Conservation (phyloP, 495 filamentous ascomycete species). For the Aspergillus diversus region DNA sequence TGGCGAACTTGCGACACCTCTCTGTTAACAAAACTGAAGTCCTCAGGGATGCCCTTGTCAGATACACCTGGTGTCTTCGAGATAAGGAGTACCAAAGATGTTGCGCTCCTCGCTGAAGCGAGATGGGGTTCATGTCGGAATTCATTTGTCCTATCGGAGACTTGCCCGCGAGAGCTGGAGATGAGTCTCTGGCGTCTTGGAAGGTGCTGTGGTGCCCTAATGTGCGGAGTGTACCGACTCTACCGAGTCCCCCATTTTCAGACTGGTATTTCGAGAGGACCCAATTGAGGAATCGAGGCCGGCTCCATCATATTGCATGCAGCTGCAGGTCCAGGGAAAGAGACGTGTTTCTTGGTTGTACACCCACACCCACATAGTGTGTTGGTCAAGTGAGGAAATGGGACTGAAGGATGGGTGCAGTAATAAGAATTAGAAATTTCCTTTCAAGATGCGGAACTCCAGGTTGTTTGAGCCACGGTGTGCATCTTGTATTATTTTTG, state of each 20-base stretch:
- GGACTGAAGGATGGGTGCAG: not conserved
- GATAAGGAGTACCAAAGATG: not conserved
- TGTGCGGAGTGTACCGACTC: not conserved
- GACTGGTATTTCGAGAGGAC: conserved; percentile 4
- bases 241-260: conserved; percentile 3
- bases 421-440: conserved; percentile 4
- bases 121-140: not conserved
- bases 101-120: not conserved
- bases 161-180: not conserved
- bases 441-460: conserved; percentile 1
- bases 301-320: conserved; percentile 21
- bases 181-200: not conserved
- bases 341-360: conserved; percentile 10
- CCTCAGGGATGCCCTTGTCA: not conserved
- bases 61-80: not conserved
- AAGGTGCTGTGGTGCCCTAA: not conserved
- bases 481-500: too few relatives aligned
- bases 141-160: conserved; percentile 8
- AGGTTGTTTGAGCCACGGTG: too few relatives aligned
- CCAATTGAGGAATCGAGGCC: conserved; percentile 9
- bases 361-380: conserved; percentile 17
- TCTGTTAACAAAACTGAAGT: not conserved
- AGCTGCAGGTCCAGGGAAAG: conserved; percentile 22
- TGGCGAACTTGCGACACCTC: not conserved
- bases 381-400: conserved; percentile 27